These are phyloP conservation scores for Neurospora tetrasperma DNA, from an alignment of 495 filamentous ascomycete genomes.

Conservation along the genomic window DNA sequence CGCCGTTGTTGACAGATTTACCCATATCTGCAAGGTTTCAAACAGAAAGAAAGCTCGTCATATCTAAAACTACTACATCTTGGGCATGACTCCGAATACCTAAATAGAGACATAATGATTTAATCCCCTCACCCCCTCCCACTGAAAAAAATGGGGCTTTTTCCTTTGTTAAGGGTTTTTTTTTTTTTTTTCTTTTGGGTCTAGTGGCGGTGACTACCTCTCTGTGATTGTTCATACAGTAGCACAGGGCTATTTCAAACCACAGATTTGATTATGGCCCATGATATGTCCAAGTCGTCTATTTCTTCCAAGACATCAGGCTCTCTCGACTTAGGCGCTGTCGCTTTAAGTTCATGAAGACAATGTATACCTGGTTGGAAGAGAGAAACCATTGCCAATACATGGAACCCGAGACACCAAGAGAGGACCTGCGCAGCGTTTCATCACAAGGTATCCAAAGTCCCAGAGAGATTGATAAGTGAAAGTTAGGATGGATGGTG, in stretches of 20 bases:
- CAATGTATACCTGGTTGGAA: neutral
- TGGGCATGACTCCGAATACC: neutral
- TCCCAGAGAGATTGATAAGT: neutral
- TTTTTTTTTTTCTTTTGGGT: neutral
- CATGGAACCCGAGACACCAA: neutral
- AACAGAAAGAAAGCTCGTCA: neutral
- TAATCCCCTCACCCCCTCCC: too few species aligned
- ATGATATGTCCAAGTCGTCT: neutral
- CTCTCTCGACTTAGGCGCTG: neutral
- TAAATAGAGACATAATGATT: neutral
- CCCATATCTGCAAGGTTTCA: neutral
- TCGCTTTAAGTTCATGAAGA: neutral
- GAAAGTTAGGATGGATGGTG: neutral
- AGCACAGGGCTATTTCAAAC: neutral
- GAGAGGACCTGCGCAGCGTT: neutral
- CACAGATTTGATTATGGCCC: neutral
- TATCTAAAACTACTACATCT: neutral
- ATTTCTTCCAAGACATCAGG: neutral
- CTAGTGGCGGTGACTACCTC: neutral
- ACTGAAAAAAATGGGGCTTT: too few species aligned
- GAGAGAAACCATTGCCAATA: neutral
- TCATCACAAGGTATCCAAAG: neutral
- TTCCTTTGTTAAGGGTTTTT: too few species aligned
- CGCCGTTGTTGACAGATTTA: neutral
- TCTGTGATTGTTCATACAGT: neutral